phyloP scores from a whole-genome alignment of 345 rosid genomes.

The Clarkia xantiana region DNA sequence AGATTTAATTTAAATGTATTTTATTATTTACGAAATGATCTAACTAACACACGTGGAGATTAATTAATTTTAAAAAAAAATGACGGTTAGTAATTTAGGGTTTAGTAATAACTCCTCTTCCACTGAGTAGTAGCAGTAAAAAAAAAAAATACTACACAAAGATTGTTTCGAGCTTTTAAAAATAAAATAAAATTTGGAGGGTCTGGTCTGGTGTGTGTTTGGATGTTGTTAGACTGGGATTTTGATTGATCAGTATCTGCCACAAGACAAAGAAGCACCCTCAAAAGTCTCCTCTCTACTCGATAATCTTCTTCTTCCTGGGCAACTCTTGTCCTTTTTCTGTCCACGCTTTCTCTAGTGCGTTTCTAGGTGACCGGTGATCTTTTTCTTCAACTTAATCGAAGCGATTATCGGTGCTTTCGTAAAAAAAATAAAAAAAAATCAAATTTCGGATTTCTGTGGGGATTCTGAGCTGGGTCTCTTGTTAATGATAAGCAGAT shows the following conservation, averaged over 20 bases:
- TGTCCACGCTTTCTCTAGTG: neutral
- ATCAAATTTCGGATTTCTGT: neutral
- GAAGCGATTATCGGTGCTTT: slow-evolving; percentile 1
- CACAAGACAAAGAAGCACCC: slow-evolving; percentile 1
- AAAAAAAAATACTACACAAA: too few species aligned
- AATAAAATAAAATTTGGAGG: too few species aligned
- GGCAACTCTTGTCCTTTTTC: neutral
- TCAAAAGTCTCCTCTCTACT: neutral
- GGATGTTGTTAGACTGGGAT: slow-evolving; percentile 4
- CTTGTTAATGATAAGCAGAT: slow-evolving; percentile 1
- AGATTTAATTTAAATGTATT: too few species aligned
- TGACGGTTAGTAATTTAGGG: too few species aligned
- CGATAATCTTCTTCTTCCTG: neutral
- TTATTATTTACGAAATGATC: too few species aligned
- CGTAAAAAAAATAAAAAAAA: neutral
- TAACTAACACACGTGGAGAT: too few species aligned
- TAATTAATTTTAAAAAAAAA: too few species aligned
- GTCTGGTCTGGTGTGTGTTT: too few species aligned
- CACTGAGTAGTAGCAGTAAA: too few species aligned
- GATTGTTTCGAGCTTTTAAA: too few species aligned
- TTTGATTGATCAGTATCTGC: slow-evolving; percentile 9
- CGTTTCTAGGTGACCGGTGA: neutral
- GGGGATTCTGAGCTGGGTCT: slow-evolving; percentile 1
- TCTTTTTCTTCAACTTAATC: slow-evolving; percentile 1
- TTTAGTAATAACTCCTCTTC: too few species aligned